Evolutionary conservation across 768 basidiomycete species (phyloP), one percentile per base, ranked within the genome.

Genomic region (Tylopilus sp.): DNA sequence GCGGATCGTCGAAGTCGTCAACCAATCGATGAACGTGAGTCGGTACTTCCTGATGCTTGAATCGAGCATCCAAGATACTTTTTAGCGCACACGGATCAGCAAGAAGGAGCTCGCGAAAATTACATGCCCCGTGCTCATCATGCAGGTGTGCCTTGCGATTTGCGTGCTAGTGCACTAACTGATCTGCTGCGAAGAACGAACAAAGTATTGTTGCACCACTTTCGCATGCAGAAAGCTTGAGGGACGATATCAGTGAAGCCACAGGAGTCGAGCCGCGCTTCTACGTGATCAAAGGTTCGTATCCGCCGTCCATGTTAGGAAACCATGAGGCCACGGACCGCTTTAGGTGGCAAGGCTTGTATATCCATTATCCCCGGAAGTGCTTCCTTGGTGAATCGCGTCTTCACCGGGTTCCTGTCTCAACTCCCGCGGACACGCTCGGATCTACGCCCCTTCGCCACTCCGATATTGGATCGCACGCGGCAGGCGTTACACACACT

Each of bases 361-460:
- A 62, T 88, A 36, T 78, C 77, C 58, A 68, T 88, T 48, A 62
- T 79, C 13, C 77, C 79, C 3, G 74, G 80, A 8, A 78, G 70
- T 36, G 78, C 81, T 5, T 82, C 83, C 30, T 76, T 85, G 39
- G 78, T 81, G 13, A 86, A 86, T 61, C 80, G 82, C 56, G 79
- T 80, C 5, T 79, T 85, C 56, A 57, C 71, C 47, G 81, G 79
- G 59, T 91, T 90, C 64, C 65, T 90, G 10, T 68, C 72, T 13
- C 77, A 80, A 15, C 75, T 80, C 31, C 78, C 83, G 9, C 75
- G 62, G 22, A 63, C 70, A 12, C 69, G 75, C 18, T 81, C 83
- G 36, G 78, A 81, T 46, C 68, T 80, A n/a, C 42, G 61, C 0
- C 69, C 69, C 4, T 74, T 75, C 6, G 44, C 61, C 18, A 56